Evolutionary conservation across 2,329 filamentous ascomycete genomes (phyloP), one percentile per base, ranked within the genome.

Genomic region (Rhynchosporium agropyri): DNA sequence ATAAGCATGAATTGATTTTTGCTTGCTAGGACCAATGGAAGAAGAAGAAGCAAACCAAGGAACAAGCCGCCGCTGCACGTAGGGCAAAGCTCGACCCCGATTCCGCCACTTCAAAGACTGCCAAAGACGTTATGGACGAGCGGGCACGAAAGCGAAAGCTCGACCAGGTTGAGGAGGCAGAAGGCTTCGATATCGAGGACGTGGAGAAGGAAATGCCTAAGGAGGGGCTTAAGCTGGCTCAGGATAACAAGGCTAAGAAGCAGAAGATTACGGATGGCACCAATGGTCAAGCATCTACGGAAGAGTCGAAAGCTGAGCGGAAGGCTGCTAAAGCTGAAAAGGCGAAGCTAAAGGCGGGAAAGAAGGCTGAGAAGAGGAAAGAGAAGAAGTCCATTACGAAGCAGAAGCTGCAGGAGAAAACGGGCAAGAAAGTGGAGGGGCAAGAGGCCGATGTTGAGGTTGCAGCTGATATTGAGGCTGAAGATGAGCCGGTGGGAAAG

Each of bases 11-110:
- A 61, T 65, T 71, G 61, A 68, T 66, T 57, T 63, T 31, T 40
- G 20, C 36, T 51, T 57, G 69, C 66, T 73, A 96, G 92, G 90
- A 95, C 72, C 92, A 97, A 88, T 96, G 92, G 92, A 87, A 88
- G 76, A 89, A 89, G 74, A 96, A 95, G 79, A 98, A 98, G 81
- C 93, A 98, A 79, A 94, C 92, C 57, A 97, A 96, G 76, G 90
- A 92, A 76, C 85, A 97, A 77, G 91, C 91, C 64, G 86, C 87
- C 66, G 88, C 89, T 69, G 90, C 92, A 61, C 92, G 92, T 79
- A 85, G 89, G 74, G 91, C 90, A 64, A 98, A 97, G 79, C 84
- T 98, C 46, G 91, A 98, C 72, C 93, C 95, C 31, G 91, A 94
- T 69, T 92, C 92, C 73, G 88, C 89, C 68, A 54, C 51, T 4